Conservation (phyloP, 352 stramenopile genomes). For the Ochromonadaceae sp. region DNA sequence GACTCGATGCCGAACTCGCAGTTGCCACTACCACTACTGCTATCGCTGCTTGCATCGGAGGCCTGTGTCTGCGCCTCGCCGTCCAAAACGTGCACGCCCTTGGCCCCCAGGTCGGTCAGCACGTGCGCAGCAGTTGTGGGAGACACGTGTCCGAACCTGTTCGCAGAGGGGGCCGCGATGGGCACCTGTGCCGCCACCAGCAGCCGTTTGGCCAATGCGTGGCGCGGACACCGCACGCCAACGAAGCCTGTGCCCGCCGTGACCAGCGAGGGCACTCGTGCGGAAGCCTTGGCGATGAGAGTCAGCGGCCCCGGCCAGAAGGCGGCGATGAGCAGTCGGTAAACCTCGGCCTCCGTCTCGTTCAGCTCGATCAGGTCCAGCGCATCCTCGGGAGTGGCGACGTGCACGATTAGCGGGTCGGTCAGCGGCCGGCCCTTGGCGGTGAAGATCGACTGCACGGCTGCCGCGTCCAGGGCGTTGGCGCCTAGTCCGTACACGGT, state of each 20-base stretch:
- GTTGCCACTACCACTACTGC: conserved; percentile 48
- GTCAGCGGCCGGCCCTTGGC: conserved; percentile 64
- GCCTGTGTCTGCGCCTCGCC: conserved; percentile 24
- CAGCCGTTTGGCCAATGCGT: conserved; percentile 72
- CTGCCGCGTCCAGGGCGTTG: conserved; percentile 78
- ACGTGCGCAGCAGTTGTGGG: conserved; percentile 88
- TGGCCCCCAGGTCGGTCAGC: conserved; percentile 80
- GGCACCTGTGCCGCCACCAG: conserved; percentile 70
- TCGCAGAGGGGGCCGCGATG: conserved; percentile 90
- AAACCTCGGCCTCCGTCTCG: conserved; percentile 22
- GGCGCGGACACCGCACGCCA: conserved; percentile 78
- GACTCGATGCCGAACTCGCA: conserved; percentile 82
- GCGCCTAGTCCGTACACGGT: conserved; percentile 97
- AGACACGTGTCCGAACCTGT: conserved; percentile 93
- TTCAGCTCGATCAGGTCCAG: conserved; percentile 58
- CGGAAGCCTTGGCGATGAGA: conserved; percentile 75
- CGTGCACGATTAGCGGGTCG: conserved; percentile 96
- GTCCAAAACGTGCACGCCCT: conserved; percentile 65
- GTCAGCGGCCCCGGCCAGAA: conserved; percentile 97
- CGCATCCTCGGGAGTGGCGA: conserved; percentile 61
- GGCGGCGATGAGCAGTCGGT: conserved; percentile 58
- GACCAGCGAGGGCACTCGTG: conserved; percentile 44
- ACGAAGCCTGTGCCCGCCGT: conserved; percentile 87
- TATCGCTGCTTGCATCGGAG: conserved; percentile 37
- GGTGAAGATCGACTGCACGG: conserved; percentile 86